Base-by-base conservation (phyloP, 352 stramenopile genomes). In the Phytophthora sojae region DNA sequence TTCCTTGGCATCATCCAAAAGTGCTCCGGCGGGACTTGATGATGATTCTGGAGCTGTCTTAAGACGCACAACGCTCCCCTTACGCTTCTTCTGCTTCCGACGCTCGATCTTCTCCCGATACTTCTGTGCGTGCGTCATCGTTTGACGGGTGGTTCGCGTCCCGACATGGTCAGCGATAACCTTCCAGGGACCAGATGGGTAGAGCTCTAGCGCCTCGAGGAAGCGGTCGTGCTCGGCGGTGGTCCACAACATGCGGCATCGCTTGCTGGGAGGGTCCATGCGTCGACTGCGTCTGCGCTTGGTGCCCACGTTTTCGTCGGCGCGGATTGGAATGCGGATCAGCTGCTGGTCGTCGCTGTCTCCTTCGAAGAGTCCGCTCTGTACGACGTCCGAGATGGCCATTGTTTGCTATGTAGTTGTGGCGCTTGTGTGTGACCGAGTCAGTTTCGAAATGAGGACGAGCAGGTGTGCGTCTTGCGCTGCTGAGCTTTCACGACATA, bases 61-160 rank as follows among this genome's bases (percentile, higher is more conserved):
- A 2, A 47, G 17, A 14, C 39, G 39, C 21, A 45, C 53, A 53
- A 60, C 51, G 14, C 58, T 75, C 11, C 39, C 51, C 42, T 58
- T 50, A 17, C 53, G 35, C 14, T 72, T 39, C 5, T 64, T 67
- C 17, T 42, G 29, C 21, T 64, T 67, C 12, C 63, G 69, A 3
- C 69, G 53, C 25, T 76, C 71, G 32, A 81, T 85, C 25, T 75
- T 75, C 73, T 83, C 57, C 1, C 73, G 65, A 35, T 83, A 81
- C 45, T 81, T 81, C 35, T 83, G 76, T 17, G 77, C 73, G 32
- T 83, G 76, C 1, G 73, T 79, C 72, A 76, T 80, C 0, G 73
- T 69, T 37, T 82, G 76, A 4, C 73, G 56, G 0, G 73, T 64
- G 32, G 64, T 80, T 25, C 69, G 57, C 4, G 76, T 79, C 7